A percentile compares a stretch with the other conserved stretches of the same genome.
These are phyloP conservation scores for Lactifluus volemus DNA, from an alignment of 768 basidiomycete genomes.

Conservation along the genomic window DNA sequence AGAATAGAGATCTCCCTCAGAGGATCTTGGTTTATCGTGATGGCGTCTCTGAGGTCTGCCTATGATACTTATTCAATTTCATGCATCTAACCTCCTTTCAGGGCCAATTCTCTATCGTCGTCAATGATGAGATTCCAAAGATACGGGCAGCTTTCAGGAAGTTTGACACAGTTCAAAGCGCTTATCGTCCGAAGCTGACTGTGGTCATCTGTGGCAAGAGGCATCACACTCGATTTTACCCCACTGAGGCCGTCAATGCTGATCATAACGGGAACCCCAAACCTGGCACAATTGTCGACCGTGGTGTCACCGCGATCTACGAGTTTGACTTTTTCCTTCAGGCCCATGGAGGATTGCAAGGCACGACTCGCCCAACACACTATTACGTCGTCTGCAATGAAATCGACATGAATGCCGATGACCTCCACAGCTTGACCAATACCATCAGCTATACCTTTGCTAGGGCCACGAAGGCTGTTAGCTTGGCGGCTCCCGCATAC, in stretches of 20 bases:
- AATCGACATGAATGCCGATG: conserved; percentile 39
- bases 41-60: conserved; percentile 66
- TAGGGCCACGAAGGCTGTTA: conserved; percentile 48
- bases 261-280: conserved; percentile 42
- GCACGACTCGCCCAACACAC: conserved; percentile 44
- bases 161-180: conserved; percentile 29
- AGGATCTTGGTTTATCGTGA: conserved; percentile 55
- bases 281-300: conserved; percentile 47
- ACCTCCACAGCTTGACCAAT: conserved; percentile 47
- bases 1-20: conserved; percentile 32
- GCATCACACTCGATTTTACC: conserved; percentile 50
- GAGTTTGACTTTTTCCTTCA: conserved; percentile 50
- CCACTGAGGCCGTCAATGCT: conserved; percentile 35
- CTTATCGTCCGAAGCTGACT: conserved; percentile 40
- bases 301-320: conserved; percentile 45
- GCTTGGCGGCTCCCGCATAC: conserved; percentile 36
- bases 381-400: conserved; percentile 51
- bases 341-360: conserved; percentile 40
- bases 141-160: conserved; percentile 35
- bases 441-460: conserved; percentile 48
- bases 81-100: conserved; percentile 16
- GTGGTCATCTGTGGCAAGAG: conserved; percentile 51
- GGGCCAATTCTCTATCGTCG: conserved; percentile 43
- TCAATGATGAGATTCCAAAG: conserved; percentile 35
- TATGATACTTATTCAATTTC: neutral